Evolutionary conservation across 352 stramenopile species (phyloP).

Genomic region (Globisporangium irregulare): DNA sequence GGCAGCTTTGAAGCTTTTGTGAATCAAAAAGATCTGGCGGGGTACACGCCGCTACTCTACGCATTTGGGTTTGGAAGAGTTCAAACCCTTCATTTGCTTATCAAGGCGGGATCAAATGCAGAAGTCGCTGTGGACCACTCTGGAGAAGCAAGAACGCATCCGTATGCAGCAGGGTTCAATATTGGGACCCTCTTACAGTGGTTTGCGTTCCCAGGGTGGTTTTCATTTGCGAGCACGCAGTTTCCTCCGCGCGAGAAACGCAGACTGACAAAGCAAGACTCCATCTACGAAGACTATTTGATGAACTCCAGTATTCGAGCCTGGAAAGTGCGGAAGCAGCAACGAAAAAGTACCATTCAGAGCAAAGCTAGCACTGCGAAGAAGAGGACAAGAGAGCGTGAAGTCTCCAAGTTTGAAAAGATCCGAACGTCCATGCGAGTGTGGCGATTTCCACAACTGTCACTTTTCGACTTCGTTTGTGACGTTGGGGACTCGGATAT

Average conservation of each 20-base stretch:
- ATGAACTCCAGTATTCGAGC: conserved; percentile 44
- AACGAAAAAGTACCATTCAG: background rate
- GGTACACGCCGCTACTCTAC: conserved; percentile 56
- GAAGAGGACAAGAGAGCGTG: background rate
- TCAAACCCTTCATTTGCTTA: conserved; percentile 25
- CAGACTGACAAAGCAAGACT: conserved; percentile 20
- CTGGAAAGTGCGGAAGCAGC: conserved; percentile 19
- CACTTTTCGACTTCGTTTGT: conserved; percentile 39
- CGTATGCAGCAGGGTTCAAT: conserved; percentile 44
- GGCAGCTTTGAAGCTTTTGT: conserved; percentile 14
- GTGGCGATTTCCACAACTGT: conserved; percentile 40
- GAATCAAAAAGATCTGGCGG: conserved; percentile 32
- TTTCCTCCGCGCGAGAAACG: conserved; percentile 27
- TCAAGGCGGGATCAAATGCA: conserved; percentile 31
- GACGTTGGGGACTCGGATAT: conserved; percentile 30
- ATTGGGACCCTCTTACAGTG: conserved; percentile 44
- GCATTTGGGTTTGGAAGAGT: conserved; percentile 51
- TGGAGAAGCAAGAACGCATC: conserved; percentile 36
- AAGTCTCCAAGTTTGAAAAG: conserved; percentile 19
- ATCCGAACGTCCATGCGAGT: conserved; percentile 30
- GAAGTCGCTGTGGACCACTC: conserved; percentile 42
- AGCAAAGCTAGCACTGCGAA: conserved; percentile 1
- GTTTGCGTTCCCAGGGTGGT: conserved; percentile 65
- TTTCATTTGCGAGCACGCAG: conserved; percentile 29
- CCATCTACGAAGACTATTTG: conserved; percentile 34